Percentiles rank a stretch among this genome's conserved stretches.
phyloP scores from a whole-genome alignment of 2,329 filamentous ascomycete species.

The Albophoma yamanashiensis region DNA sequence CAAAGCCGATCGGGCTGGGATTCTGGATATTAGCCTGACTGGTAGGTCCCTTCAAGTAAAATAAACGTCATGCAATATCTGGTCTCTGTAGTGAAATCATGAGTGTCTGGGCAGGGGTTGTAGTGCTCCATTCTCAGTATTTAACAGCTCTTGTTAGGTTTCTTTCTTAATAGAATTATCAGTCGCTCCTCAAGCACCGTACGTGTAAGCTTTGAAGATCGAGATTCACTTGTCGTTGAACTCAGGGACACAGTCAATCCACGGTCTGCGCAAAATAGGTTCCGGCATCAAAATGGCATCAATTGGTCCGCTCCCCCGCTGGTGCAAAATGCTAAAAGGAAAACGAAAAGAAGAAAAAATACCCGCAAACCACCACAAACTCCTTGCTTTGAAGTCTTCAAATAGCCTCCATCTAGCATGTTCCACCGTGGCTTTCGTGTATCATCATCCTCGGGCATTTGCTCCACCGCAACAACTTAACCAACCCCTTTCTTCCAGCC shows the following conservation, averaged over 20 bases:
- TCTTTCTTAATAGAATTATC: too few relatives aligned
- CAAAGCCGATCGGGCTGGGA: background rate
- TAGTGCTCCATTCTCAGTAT: too few relatives aligned
- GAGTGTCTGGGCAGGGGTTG: too few relatives aligned
- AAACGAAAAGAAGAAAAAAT: background rate
- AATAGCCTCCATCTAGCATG: background rate
- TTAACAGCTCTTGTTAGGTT: too few relatives aligned
- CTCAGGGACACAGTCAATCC: background rate
- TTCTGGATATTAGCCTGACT: background rate
- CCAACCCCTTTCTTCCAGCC: background rate
- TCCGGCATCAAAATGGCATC: background rate
- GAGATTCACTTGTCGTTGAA: background rate
- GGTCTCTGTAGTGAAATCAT: too few relatives aligned
- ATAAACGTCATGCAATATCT: too few relatives aligned
- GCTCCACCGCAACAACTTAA: background rate
- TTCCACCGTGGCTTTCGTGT: background rate
- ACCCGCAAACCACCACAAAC: background rate
- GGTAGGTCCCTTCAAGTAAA: background rate
- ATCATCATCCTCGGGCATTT: background rate
- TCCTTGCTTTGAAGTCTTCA: background rate
- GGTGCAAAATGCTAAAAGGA: background rate
- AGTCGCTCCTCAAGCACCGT: too few relatives aligned
- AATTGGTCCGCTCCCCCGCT: background rate
- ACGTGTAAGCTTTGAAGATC: too few relatives aligned
- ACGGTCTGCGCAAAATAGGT: background rate